These are phyloP conservation scores for Penicillium sp. DNA, from an alignment of 2,329 filamentous ascomycete species.

Conservation along the genomic window DNA sequence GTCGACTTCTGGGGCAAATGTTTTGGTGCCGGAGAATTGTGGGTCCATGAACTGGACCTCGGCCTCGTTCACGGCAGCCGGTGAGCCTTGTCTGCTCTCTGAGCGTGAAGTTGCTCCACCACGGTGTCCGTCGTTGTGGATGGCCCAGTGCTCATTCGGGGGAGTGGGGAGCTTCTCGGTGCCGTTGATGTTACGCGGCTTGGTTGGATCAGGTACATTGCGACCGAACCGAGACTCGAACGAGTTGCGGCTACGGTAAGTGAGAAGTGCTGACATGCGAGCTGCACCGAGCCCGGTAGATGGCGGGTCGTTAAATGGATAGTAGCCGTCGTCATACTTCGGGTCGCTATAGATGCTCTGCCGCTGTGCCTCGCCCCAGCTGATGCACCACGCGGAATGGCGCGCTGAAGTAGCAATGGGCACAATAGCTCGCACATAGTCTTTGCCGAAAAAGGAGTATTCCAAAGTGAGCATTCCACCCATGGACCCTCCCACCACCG, in stretches of 20 bases:
- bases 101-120: conserved; percentile 50
- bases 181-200: conserved; percentile 72
- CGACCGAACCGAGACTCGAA: conserved; percentile 92
- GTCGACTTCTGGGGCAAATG: conserved; percentile 37
- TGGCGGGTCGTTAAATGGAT: conserved; percentile 76
- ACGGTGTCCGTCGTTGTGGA: conserved; percentile 74
- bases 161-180: conserved; percentile 51
- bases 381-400: conserved; percentile 52
- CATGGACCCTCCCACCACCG: conserved; percentile 51
- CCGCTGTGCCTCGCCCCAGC: conserved; percentile 51
- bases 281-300: conserved; percentile 80
- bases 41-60: conserved; percentile 49
- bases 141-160: conserved; percentile 64
- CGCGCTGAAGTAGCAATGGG: conserved; percentile 50
- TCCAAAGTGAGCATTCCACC: conserved; percentile 52
- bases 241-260: conserved; percentile 91
- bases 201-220: conserved; percentile 78
- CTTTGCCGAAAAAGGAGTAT: conserved; percentile 62
- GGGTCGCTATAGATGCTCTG: conserved; percentile 87
- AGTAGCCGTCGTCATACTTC: conserved; percentile 97
- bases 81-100: conserved; percentile 29
- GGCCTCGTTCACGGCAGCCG: conserved; percentile 14
- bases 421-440: conserved; percentile 47
- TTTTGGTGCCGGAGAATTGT: conserved; percentile 61
- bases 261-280: conserved; percentile 91